phyloP scores from a whole-genome alignment of 2,329 filamentous ascomycete species.

The Xylaria sp. region DNA sequence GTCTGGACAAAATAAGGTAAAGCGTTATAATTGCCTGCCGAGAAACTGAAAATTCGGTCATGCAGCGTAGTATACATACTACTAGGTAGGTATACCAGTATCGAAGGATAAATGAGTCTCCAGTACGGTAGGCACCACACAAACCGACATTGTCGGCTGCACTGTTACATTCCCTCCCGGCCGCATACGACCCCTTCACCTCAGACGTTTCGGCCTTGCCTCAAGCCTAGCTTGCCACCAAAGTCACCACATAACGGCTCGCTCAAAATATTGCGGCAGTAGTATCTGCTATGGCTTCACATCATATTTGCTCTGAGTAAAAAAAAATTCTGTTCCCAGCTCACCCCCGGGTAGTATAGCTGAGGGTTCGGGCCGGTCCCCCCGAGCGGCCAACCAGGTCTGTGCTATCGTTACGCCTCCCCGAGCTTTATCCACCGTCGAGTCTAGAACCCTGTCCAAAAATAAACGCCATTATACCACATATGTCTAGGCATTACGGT shows the following conservation, averaged over 20 bases:
- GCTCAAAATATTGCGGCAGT: neutral
- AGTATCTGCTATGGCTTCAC: neutral
- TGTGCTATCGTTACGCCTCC: neutral
- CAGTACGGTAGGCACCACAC: too few species aligned
- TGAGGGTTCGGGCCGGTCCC: constrained; percentile 19
- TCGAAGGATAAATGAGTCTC: too few species aligned
- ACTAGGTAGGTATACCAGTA: too few species aligned
- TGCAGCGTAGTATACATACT: too few species aligned
- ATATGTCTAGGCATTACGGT: constrained; percentile 20
- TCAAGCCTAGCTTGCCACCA: too few species aligned
- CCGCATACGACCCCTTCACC: too few species aligned
- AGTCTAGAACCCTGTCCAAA: constrained; percentile 16
- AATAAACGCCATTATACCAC: constrained; percentile 10
- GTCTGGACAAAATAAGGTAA: neutral
- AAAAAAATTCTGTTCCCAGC: neutral
- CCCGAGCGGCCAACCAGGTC: constrained; percentile 13
- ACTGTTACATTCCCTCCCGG: too few species aligned
- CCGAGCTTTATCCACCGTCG: neutral
- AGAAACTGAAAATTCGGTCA: neutral
- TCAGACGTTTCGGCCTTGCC: too few species aligned
- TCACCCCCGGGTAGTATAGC: neutral
- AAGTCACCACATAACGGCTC: neutral
- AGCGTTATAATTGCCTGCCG: constrained; percentile 20
- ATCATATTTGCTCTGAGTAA: neutral
- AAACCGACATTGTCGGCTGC: too few species aligned